Evolutionary conservation across 2,329 filamentous ascomycete genomes (phyloP), one percentile per base, ranked within the genome.

Genomic region (Pseudogymnoascus sp.): DNA sequence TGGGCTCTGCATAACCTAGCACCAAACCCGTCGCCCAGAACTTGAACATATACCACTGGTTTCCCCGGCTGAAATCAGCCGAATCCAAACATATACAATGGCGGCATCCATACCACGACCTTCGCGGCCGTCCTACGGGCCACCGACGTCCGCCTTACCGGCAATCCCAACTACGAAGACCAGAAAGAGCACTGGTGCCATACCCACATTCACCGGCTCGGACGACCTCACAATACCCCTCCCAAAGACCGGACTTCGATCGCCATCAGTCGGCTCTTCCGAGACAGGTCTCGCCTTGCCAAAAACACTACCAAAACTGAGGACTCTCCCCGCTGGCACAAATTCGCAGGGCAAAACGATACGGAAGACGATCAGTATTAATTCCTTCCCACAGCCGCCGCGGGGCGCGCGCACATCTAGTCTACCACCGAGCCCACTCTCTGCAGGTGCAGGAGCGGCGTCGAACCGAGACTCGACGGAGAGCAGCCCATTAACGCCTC

Each of bases 351-450:
- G 85, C 25, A 92, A 87, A 73, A 84, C 86, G 1, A 75, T 97
- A 61, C 85, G 91, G 64, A 95, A 95, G 75, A 89, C 89, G 1
- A 88, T 96, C 69, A 97, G 92, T 79, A 96, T 97, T 70, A 93
- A 92, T 71, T 87, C 91, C 1, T 97, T 97, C 70, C 93, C 93
- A 30, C 89, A 96, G 66, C 93, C 93, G 12, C 93, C 93, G 12
- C 86, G 86, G 57, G 80, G 82, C 60, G 80, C 75, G 60, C 80
- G 82, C 66, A 75, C 78, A 57, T 77, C 77, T 68, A 91, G 81
- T 75, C 77, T 85, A 61, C 89, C 83, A 59, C 83, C 80, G 60
- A 83, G 83, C 74, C 84, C 81, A 64, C 74, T 86, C 50, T 80
- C 81, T 15, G 77, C 75, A 62, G 83, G 82, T 7, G 57, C 63